Conservation (phyloP, 352 stramenopile species). For the Blastocystis sp. region DNA sequence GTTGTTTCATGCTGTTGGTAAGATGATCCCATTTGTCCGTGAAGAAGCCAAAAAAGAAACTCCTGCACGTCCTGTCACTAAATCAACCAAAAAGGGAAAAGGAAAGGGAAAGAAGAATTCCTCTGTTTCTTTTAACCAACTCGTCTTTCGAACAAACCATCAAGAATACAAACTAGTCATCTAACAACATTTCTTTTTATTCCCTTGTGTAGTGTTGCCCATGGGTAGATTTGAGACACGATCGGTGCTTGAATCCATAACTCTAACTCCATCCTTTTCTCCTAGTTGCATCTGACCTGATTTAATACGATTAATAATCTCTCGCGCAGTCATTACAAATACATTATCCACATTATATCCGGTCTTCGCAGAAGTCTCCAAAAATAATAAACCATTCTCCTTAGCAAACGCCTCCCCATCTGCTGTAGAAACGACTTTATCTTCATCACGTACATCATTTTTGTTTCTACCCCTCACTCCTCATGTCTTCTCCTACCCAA, state of each 20-base stretch:
- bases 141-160: neutral
- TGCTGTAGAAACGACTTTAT: slow-evolving; percentile 45
- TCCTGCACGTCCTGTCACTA: neutral
- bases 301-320: slow-evolving; percentile 64
- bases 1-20: slow-evolving; percentile 31
- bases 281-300: slow-evolving; percentile 40
- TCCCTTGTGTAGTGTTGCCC: neutral
- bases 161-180: slow-evolving; percentile 28
- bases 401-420: slow-evolving; percentile 54
- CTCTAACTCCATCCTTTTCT: slow-evolving; percentile 58
- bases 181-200: slow-evolving; percentile 64
- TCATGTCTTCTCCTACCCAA: neutral
- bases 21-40: slow-evolving; percentile 20
- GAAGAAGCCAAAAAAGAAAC: neutral
- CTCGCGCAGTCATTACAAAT: slow-evolving; percentile 53
- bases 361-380: slow-evolving; percentile 66
- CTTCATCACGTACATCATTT: slow-evolving; percentile 40
- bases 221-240: neutral
- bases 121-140: slow-evolving; percentile 6
- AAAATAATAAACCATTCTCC: slow-evolving; percentile 62
- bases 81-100: slow-evolving; percentile 38
- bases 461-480: slow-evolving; percentile 58
- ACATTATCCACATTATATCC: slow-evolving; percentile 66
- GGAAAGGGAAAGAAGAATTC: slow-evolving; percentile 55
- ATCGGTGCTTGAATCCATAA: neutral